Evolutionary conservation across 768 basidiomycete species (phyloP), one percentile per base, ranked within the genome.

Genomic region (Termitomyces sp.): DNA sequence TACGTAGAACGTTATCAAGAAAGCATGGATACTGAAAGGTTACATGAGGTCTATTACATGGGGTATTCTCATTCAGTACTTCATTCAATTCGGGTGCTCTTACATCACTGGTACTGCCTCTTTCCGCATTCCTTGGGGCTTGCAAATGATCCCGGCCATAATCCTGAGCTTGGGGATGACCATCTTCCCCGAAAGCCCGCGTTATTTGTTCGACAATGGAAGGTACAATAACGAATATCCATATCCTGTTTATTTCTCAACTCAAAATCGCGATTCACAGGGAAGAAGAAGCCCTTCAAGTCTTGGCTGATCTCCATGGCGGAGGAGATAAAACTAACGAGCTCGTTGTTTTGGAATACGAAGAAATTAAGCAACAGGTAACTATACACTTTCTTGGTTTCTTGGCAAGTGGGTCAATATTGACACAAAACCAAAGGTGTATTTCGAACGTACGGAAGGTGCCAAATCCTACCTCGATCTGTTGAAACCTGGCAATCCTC

Each of bases 111-210:
- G 87, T 31, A 74, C 66, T 12, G 86, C 86, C 0, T 88, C 87
- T 0, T 91, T 89, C 79, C 84, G 88, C 23, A 85, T 91, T 59
- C 89, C 88, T 10, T 89, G 87, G 87, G 85, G 85, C 53, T 70
- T 91, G 25, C 89, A 91, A 65, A 79, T 87, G 75, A 89, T 92
- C 50, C 89, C 89, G 22, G 90, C 86, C 7, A 77, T 89, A 54
- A 52, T 92, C 11, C 77, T 91, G 25, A 81, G 80, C 45, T 22
- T 80, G 7, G 86, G 88, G 42, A 89, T 91, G 87, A 47, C 75
- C 11, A 55, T 77, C 58, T 86, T 89, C 75, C 87, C 85, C 0
- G 85, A 86, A 61, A 83, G 80, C 43, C 88, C 89, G 5, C 81
- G 89, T 66, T 90, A 79, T 79, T 76, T 90, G 39, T 70, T 88